These are phyloP conservation scores for Nakaseomyces kungkrabaensis DNA, from an alignment of 1,139 yeast species.

Conservation along the genomic window DNA sequence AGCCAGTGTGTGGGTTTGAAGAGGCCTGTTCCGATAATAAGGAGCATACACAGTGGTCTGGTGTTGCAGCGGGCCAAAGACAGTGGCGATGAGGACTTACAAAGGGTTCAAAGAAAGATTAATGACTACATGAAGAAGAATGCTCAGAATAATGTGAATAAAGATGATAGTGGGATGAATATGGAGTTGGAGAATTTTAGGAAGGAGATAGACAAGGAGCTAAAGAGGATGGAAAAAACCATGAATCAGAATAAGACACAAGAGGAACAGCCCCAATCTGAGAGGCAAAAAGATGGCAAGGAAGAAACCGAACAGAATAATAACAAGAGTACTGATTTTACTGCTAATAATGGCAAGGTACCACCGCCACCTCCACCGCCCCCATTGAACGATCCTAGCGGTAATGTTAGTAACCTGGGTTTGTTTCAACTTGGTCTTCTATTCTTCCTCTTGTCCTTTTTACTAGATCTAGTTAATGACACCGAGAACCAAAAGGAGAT, in stretches of 20 bases:
- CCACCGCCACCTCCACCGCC: conserved; percentile 6
- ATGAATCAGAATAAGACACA: background rate
- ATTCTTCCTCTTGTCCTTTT: conserved; percentile 25
- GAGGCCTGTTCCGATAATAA: background rate
- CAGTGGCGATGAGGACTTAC: conserved; percentile 1
- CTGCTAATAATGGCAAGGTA: background rate
- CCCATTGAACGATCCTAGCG: conserved; percentile 25
- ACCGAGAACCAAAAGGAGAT: conserved; percentile 30
- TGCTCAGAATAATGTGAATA: background rate
- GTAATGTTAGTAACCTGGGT: conserved; percentile 25
- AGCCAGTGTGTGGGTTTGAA: no score
- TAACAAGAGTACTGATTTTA: background rate
- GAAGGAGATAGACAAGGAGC: conserved; percentile 3
- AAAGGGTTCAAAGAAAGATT: conserved; percentile 1
- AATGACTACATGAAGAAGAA: conserved; percentile 2
- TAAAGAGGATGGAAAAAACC: background rate
- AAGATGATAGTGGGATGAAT: background rate
- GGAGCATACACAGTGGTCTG: background rate
- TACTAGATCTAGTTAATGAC: conserved; percentile 24
- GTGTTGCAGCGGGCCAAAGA: background rate
- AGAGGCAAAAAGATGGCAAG: background rate
- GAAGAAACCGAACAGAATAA: background rate
- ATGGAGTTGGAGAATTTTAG: background rate
- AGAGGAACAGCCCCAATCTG: background rate
- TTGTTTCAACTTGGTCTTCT: conserved; percentile 29